phyloP scores from a whole-genome alignment of 768 basidiomycete genomes.

The Panellus pusillus region DNA sequence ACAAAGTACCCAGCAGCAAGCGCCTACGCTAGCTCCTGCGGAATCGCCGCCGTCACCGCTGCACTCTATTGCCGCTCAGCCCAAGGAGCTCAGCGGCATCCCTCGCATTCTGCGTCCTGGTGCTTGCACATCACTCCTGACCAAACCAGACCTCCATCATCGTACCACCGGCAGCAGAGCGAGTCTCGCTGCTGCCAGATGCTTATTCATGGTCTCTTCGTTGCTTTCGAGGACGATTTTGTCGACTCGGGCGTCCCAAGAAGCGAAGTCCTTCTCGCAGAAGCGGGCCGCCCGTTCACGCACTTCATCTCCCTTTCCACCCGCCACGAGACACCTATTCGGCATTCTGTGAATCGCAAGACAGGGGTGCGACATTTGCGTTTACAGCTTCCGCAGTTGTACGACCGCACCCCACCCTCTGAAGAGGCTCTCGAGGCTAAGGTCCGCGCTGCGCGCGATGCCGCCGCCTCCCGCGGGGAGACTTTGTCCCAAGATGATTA shows the following conservation, averaged over 20 bases:
- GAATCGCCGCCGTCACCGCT: constrained; percentile 1
- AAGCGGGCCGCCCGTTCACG: constrained; percentile 17
- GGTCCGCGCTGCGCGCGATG: constrained; percentile 1
- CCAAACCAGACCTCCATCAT: constrained; percentile 1
- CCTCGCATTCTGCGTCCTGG: constrained; percentile 12
- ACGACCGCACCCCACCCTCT: constrained; percentile 8
- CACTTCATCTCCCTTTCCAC: constrained; percentile 22
- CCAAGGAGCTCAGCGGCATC: not conserved
- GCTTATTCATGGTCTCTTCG: constrained; percentile 22
- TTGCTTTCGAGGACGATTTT: constrained; percentile 26
- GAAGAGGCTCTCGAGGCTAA: constrained; percentile 8
- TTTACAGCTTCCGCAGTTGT: constrained; percentile 10
- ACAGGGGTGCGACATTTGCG: constrained; percentile 4
- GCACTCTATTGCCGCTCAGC: not conserved
- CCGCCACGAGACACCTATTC: constrained; percentile 3
- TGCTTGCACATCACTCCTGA: constrained; percentile 1
- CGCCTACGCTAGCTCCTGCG: not conserved
- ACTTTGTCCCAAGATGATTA: constrained; percentile 12
- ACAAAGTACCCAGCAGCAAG: constrained; percentile 1
- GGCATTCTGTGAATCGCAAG: not conserved
- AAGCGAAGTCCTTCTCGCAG: constrained; percentile 11
- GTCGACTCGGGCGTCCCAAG: constrained; percentile 11
- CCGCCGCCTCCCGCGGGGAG: not conserved
- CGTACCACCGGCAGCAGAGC: constrained; percentile 9
- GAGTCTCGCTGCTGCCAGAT: constrained; percentile 24